Conservation (phyloP, 2,329 filamentous ascomycete species). For the Zymoseptoria ardabiliae region DNA sequence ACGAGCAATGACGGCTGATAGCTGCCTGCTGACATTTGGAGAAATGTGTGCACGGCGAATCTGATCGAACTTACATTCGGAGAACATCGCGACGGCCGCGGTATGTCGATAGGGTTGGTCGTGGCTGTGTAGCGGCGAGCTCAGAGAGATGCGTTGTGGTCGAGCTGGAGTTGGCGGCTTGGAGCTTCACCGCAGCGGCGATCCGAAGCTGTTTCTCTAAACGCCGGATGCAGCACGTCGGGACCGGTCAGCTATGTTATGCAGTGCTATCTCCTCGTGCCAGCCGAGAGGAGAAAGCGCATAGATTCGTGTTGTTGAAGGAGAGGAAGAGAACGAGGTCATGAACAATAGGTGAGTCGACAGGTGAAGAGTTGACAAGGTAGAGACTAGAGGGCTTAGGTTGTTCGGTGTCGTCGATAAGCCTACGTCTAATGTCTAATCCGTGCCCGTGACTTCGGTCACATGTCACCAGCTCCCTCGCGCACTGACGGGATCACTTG, state of each 20-base stretch:
- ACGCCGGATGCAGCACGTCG: neutral
- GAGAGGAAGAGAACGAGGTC: neutral
- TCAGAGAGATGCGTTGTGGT: neutral
- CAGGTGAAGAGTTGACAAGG: neutral
- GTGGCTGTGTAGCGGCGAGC: neutral
- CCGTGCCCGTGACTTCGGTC: neutral
- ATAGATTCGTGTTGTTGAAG: neutral
- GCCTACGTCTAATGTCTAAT: too few relatives aligned
- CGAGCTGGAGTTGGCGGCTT: neutral
- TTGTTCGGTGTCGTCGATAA: neutral
- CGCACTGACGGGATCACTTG: neutral
- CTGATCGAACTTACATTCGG: slow-evolving; percentile 64
- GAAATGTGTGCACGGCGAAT: slow-evolving; percentile 19
- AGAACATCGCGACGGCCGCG: slow-evolving; percentile 56
- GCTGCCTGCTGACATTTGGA: slow-evolving; percentile 24
- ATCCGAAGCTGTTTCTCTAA: neutral
- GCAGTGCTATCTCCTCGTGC: neutral
- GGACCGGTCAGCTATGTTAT: neutral
- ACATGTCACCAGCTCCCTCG: neutral
- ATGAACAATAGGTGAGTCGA: neutral
- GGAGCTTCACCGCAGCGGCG: neutral
- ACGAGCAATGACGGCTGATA: slow-evolving; percentile 25
- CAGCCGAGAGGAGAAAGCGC: neutral
- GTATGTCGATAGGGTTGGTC: neutral
- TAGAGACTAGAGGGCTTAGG: neutral